These are phyloP conservation scores for Fusarium pilosicola DNA, from an alignment of 2,329 filamentous ascomycete genomes.

Conservation along the genomic window DNA sequence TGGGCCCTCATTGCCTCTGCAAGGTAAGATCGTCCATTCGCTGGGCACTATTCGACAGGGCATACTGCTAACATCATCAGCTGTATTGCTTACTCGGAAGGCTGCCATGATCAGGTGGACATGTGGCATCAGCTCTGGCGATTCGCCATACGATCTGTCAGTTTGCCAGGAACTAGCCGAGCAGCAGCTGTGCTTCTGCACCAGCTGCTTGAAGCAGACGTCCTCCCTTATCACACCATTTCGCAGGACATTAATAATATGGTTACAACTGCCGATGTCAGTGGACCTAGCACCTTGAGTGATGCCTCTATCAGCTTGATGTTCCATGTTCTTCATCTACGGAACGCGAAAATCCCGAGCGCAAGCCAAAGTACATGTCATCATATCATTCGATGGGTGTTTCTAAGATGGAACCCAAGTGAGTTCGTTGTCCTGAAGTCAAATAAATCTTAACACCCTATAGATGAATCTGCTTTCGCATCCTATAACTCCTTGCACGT, in stretches of 20 bases:
- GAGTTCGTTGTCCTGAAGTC: slow-evolving; percentile 43
- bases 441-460: slow-evolving; percentile 2
- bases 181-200: slow-evolving; percentile 80
- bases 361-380: slow-evolving; percentile 74
- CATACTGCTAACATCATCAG: slow-evolving; percentile 44
- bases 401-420: slow-evolving; percentile 86
- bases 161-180: slow-evolving; percentile 76
- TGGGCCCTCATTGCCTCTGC: slow-evolving; percentile 89
- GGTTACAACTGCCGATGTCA: slow-evolving; percentile 80
- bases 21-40: slow-evolving; percentile 63
- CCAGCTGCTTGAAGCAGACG: slow-evolving; percentile 69
- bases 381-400: slow-evolving; percentile 82
- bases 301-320: slow-evolving; percentile 83
- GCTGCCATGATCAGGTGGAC: slow-evolving; percentile 50
- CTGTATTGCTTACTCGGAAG: slow-evolving; percentile 42
- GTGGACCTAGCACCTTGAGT: slow-evolving; percentile 80
- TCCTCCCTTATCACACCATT: slow-evolving; percentile 75
- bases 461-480: slow-evolving; percentile 75
- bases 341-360: slow-evolving; percentile 74
- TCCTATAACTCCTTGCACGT: slow-evolving; percentile 71
- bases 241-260: slow-evolving; percentile 77
- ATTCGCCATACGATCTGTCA: slow-evolving; percentile 74
- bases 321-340: slow-evolving; percentile 72
- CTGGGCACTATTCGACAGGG: not conserved
- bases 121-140: slow-evolving; percentile 83